Evolutionary conservation across 1,284 basidiomycete species (phyloP), one percentile per base, ranked within the genome.

Genomic region (Wolfiporia cocos): DNA sequence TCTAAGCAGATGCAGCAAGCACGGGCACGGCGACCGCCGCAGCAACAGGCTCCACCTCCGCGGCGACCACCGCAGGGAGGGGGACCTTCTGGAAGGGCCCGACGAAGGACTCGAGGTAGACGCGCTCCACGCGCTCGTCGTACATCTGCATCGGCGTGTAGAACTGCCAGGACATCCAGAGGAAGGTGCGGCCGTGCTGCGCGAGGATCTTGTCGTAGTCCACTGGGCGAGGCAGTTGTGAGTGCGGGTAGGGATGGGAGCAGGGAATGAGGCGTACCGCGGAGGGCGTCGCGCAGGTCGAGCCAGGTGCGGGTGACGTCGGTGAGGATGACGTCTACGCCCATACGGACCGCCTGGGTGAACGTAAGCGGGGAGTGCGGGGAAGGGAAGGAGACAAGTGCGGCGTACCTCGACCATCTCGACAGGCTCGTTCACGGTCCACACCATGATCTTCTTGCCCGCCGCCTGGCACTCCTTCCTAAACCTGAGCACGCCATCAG

Each of bases 371-470:
- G n/a, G n/a, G n/a, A n/a, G n/a, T n/a, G n/a, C n/a, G n/a, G n/a
- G n/a, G n/a, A n/a, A n/a, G n/a, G n/a, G n/a, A n/a, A n/a, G n/a
- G n/a, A n/a, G n/a, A n/a, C n/a, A n/a, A n/a, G n/a, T n/a, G n/a
- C n/a, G 11, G 23, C 31, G 65, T 76, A 80, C 86, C 76, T 97
- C 90, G 69, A 95, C 86, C 94, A 99, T 97, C 61, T 95, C 85
- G 46, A 81, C 79, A 9, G 82, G 79, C 36, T 86, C 76, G 61
- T 98, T 99, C 22, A 98, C 94, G 0, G 95, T 99, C 96, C 96
- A 99, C 10, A 94, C 91, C 77, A 93, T 85, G 35, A 97, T 56
- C 55, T 78, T 78, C 75, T 99, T 99, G 18, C 86, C 86, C 1
- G 78, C 82, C 14, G 59, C 67, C 59, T 81, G 81, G 63, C 90